These are phyloP conservation scores for Trichoderma sp. DNA, from an alignment of 2,329 filamentous ascomycete species.

Conservation along the genomic window DNA sequence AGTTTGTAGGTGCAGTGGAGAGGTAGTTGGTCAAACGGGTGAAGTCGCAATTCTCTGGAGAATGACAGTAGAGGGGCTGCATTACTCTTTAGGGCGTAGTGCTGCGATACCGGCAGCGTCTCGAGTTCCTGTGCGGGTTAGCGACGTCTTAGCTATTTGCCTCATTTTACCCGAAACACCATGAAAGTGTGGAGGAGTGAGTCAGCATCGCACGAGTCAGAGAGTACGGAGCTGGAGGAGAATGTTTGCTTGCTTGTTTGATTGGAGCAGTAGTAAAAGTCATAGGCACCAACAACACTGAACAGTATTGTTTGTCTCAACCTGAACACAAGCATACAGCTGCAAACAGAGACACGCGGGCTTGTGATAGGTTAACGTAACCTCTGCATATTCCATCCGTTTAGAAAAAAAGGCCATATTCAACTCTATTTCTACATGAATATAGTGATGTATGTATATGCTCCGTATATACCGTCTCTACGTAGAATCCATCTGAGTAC, in stretches of 20 bases:
- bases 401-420: slow-evolving; percentile 9
- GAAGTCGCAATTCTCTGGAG: slow-evolving; percentile 13
- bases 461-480: slow-evolving; percentile 7
- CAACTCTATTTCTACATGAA: slow-evolving; percentile 13
- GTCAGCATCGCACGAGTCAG: not conserved
- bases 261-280: not conserved
- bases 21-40: not conserved
- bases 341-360: not conserved
- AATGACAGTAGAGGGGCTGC: slow-evolving; percentile 14
- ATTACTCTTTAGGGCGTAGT: not conserved
- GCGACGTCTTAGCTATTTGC: not conserved
- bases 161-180: not conserved
- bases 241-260: not conserved
- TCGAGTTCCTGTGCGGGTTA: not conserved
- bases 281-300: not conserved
- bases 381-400: not conserved
- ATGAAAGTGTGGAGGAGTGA: not conserved
- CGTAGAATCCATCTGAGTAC: not conserved
- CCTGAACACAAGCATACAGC: not conserved
- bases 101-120: slow-evolving; percentile 13
- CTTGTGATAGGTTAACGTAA: not conserved
- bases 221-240: not conserved
- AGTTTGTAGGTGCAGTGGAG: not conserved
- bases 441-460: slow-evolving; percentile 6
- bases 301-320: not conserved